Base-by-base conservation (phyloP, 108 stramenopile genomes). In the Seminavis robusta region DNA sequence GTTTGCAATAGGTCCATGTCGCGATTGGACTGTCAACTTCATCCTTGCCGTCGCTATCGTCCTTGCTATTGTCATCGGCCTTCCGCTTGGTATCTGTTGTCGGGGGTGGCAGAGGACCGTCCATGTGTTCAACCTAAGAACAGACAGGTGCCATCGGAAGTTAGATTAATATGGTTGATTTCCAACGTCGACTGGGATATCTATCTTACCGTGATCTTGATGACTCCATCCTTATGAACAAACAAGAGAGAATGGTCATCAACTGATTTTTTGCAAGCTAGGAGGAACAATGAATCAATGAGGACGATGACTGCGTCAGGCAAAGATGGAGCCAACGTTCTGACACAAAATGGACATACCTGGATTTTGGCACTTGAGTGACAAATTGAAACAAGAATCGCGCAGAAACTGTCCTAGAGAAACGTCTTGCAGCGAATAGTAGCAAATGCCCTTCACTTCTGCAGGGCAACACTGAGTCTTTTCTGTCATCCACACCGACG, bases 361-460 rank as follows among this genome's bases (percentile, higher is more conserved):
- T 6, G 86, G 76, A 59, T 94, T 94, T 53, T 94, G 92, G 47
- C 94, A 95, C 64, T 92, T 94, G 3, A 93, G 63, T 23, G 83
- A 74, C 37, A 93, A 67, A 76, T 97, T 94, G 79, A 98, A 98
- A 65, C 97, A 98, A 19, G 77, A 84, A 52, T 95, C 94, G 24
- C 88, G 65, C 9, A 98, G 73, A 62, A 97, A 98, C 41, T 96
- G 90, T 19, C 97, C 97, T 10, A 98, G 67, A 3, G 89, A 76
- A 25, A 95, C 85, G 63, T 98, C 97, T 61, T 92, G 92, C 47
- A 77, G 49, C 0, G 86, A 89, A 63, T 96, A 98, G 58, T 92
- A 98, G 44, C 87, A 86, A 40, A 98, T 95, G 30, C 90, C 92
- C 65, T 97, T 96, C 9, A 98, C 95, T 69, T 97, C 95, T 19